These are phyloP conservation scores for Thalassiosira hispida DNA, from an alignment of 352 stramenopile species.

Conservation along the genomic window DNA sequence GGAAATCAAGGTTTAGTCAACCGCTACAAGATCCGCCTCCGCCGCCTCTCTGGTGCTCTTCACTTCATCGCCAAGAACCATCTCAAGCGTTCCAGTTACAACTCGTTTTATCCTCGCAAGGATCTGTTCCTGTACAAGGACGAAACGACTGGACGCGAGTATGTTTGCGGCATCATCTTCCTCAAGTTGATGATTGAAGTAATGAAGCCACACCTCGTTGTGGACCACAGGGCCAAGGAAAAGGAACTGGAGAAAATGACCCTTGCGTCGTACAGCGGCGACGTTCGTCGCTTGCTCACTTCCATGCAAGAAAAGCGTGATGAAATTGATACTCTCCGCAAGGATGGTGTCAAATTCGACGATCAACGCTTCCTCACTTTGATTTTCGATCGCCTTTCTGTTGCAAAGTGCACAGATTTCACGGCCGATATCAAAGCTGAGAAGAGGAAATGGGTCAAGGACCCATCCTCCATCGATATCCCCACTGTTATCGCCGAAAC, in stretches of 20 bases:
- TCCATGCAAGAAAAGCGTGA: neutral
- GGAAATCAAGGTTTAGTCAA: neutral
- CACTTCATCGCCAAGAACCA: neutral
- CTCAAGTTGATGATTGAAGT: neutral
- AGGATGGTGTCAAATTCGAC: neutral
- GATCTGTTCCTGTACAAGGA: neutral
- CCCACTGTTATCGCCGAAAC: neutral
- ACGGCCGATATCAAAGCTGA: neutral
- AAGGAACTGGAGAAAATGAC: neutral
- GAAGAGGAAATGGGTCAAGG: neutral
- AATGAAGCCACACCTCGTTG: neutral
- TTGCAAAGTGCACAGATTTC: neutral
- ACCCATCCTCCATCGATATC: neutral
- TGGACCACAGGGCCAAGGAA: neutral
- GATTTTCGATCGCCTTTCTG: neutral
- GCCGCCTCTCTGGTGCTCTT: neutral
- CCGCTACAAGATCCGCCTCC: neutral
- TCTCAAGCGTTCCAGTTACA: neutral
- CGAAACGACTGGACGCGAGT: neutral
- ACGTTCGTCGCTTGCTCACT: neutral
- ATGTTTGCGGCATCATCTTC: neutral
- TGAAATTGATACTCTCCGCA: neutral
- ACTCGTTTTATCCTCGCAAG: neutral
- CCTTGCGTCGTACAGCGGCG: neutral
- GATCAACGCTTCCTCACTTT: neutral